Conservation (phyloP, 257 asterid genomes). For the Cinchona pubescens region DNA sequence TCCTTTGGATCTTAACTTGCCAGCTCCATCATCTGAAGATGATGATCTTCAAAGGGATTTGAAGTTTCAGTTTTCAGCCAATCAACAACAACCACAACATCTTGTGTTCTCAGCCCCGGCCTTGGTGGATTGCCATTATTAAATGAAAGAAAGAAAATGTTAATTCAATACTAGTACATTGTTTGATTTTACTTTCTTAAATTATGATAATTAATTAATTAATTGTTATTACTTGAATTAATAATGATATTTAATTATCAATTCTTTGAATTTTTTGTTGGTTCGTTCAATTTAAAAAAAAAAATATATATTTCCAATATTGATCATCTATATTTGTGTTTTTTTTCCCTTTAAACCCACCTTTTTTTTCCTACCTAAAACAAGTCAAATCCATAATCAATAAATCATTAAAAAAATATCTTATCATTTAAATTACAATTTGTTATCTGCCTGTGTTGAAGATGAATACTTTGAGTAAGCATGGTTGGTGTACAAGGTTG, state of each 20-base stretch:
- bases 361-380: too few relatives aligned
- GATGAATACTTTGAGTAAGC: constrained; percentile 52
- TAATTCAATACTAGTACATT: too few relatives aligned
- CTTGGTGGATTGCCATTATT: constrained; percentile 71
- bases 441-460: constrained; percentile 29
- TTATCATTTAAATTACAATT: too few relatives aligned
- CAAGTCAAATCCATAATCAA: too few relatives aligned
- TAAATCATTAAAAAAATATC: too few relatives aligned
- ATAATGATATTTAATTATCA: constrained; percentile 12
- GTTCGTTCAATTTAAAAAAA: not conserved
- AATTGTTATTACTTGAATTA: constrained; percentile 11
- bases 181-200: constrained; percentile 24
- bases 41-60: constrained; percentile 35
- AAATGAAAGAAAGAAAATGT: constrained; percentile 10
- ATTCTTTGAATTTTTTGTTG: constrained; percentile 20
- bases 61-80: constrained; percentile 28
- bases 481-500: constrained; percentile 63
- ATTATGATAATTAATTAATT: constrained; percentile 9
- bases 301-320: constrained; percentile 8
- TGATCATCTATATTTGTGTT: constrained; percentile 36
- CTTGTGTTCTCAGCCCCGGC: constrained; percentile 53
- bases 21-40: constrained; percentile 68
- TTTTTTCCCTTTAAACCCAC: too few relatives aligned
- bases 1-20: constrained; percentile 69
- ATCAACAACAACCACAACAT: constrained; percentile 37